A percentile compares a stretch with the other conserved stretches of the same genome.
Evolutionary conservation across 352 stramenopile genomes (phyloP).

Genomic region (Vaucheria bursata): DNA sequence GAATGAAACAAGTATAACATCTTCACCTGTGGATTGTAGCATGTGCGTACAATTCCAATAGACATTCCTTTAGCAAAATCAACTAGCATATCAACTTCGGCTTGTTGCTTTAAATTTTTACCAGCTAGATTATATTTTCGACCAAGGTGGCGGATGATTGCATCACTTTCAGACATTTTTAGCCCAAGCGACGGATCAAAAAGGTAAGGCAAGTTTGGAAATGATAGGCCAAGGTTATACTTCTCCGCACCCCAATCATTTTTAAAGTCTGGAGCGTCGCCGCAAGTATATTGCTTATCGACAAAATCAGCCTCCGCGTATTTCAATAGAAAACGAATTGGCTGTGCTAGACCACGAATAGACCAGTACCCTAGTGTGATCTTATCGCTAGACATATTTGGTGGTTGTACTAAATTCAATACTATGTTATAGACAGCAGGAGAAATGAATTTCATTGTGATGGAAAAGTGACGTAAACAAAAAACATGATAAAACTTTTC

Average conservation of each 20-base stretch:
- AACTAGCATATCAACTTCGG: neutral
- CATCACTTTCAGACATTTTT: neutral
- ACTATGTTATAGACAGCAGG: too few relatives aligned
- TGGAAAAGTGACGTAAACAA: too few relatives aligned
- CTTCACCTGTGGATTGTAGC: neutral
- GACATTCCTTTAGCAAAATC: neutral
- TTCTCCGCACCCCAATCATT: neutral
- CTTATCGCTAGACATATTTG: neutral
- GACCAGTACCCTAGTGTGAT: neutral
- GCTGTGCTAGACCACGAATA: neutral
- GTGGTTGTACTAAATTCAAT: too few relatives aligned
- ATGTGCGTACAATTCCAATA: neutral
- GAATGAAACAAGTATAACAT: neutral
- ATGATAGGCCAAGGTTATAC: neutral
- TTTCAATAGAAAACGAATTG: neutral
- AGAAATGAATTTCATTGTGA: too few relatives aligned
- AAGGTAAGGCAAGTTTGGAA: slow-evolving; percentile 1
- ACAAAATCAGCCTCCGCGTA: neutral
- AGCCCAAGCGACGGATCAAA: neutral
- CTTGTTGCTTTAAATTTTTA: neutral
- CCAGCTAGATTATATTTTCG: neutral
- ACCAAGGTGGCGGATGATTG: neutral
- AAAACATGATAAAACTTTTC: too few relatives aligned
- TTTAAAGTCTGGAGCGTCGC: neutral
- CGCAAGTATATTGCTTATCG: neutral